Evolutionary conservation across 176 grass and related monocot genomes (phyloP).

Genomic region (Hsuehochloa calcarea): DNA sequence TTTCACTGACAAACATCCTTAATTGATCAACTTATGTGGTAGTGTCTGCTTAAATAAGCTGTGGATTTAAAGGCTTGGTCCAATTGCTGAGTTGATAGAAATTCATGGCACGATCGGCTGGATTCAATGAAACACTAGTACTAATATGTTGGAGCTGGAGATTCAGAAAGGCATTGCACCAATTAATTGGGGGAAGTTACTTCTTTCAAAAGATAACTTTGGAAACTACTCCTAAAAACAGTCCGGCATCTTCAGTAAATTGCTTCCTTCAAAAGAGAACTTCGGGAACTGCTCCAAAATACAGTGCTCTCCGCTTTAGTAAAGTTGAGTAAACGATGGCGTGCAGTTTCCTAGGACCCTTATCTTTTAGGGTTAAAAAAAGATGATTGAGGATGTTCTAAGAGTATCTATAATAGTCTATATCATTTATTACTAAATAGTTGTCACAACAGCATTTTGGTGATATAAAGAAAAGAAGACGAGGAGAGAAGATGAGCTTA

Average conservation of each 20-base stretch:
- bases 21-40: too few species aligned
- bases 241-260: neutral
- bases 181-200: neutral
- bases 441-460: too few species aligned
- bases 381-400: neutral
- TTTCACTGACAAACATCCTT: too few species aligned
- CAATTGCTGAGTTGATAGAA: neutral
- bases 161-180: too few species aligned
- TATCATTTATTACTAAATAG: too few species aligned
- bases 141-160: too few species aligned
- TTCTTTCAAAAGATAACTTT: neutral
- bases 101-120: too few species aligned
- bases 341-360: neutral
- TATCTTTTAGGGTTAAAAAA: neutral
- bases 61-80: neutral
- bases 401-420: too few species aligned
- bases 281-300: neutral
- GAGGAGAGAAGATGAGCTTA: too few species aligned
- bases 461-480: too few species aligned
- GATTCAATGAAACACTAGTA: too few species aligned
- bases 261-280: neutral
- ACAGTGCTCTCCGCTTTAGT: neutral
- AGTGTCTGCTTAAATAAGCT: neutral
- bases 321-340: neutral
- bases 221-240: neutral